Base-by-base conservation (phyloP, 306 rosid species). In the Prinsepia uniflora region DNA sequence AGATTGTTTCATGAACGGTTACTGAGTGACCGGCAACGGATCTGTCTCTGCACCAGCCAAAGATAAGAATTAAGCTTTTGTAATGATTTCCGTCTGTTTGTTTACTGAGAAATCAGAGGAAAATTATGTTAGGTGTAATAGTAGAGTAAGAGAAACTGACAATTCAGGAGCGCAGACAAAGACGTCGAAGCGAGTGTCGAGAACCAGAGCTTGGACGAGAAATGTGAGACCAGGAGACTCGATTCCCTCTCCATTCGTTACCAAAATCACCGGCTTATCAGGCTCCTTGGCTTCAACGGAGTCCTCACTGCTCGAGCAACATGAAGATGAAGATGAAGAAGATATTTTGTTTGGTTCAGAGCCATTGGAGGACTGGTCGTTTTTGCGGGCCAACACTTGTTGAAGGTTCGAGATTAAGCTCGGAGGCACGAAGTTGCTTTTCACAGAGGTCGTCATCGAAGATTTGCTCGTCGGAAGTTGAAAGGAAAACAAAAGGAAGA, bases 341-440 rank as follows among this genome's bases (percentile, higher is more conserved):
- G 64, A 43, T 36, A 68, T 15, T 82, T 55, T 61, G 52, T 24
- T 22, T 39, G 76, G 68, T 52, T 78, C 79, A 63, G 67, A 30
- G 46, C 66, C 48, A 47, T 48, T 61, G 65, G 56, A 60, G 5
- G 72, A 73, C 6, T 73, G 83, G 45, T 80, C 78, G 40, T 67
- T 75, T n/a, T 76, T 71, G 36, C 59, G 67, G 58, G 81, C 52
- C 63, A 86, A 52, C 7, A 80, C 82, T 76, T 80, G 87, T 65
- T 86, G 84, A 41, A 86, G 85, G 67, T 83, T 83, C 14, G 87
- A 78, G 76, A 83, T 79, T 85, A 83, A 69, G 71, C 72, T 74
- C 10, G 80, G 80, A 80, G 81, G 80, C 74, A 78, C 20, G 80
- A 86, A 80, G 67, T 70, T 85, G 78, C 9, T 30, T 30, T 30